Base-by-base conservation (phyloP, 805 yeast genomes). In the Saccharomyces paradoxus region DNA sequence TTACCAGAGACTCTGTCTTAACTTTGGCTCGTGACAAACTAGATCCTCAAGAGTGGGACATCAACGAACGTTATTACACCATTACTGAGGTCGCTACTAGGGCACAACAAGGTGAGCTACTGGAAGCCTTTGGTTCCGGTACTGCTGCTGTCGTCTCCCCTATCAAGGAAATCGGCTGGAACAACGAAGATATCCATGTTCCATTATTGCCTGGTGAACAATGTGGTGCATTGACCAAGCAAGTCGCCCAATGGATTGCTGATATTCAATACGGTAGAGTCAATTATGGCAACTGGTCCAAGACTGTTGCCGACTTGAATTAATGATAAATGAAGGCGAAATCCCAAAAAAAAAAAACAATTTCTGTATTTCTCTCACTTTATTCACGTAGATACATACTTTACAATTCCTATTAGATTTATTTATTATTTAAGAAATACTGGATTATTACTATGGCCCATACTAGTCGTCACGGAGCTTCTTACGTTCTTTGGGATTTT, bases 131-230 rank as follows among this genome's bases (percentile, higher is more conserved):
- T 66, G 98, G 98, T 63, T 77, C 97, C 22, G 99, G 99, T 66
- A 92, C 99, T 55, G 98, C 99, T 57, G 98, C 97, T 48, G 83
- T 92, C 67, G 98, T 94, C 49, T 83, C 96, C 41, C 98, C 98
- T 63, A 89, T 92, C 68, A 83, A 86, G 72, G 87, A 80, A 64
- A 89, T 92, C 67, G 91, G 90, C 55, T 92, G 83, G 83, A 77
- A 80, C 56, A 95, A 85, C 51, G 71, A 83, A 66, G 80, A 79
- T 57, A 89, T 92, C 62, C 60, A 74, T 4, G 92, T 92, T 50
- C 98, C 98, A 57, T 72, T 89, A 60, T 81, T 83, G 56, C 82
- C 80, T 55, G 96, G 96, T 57, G 83, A 86, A 70, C 86, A 89
- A 69, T 76, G 78, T 50, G 96, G 96, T 66, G 82, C 79, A 58